phyloP scores from a whole-genome alignment of 1,284 basidiomycete genomes.

The Malassezia equina region DNA sequence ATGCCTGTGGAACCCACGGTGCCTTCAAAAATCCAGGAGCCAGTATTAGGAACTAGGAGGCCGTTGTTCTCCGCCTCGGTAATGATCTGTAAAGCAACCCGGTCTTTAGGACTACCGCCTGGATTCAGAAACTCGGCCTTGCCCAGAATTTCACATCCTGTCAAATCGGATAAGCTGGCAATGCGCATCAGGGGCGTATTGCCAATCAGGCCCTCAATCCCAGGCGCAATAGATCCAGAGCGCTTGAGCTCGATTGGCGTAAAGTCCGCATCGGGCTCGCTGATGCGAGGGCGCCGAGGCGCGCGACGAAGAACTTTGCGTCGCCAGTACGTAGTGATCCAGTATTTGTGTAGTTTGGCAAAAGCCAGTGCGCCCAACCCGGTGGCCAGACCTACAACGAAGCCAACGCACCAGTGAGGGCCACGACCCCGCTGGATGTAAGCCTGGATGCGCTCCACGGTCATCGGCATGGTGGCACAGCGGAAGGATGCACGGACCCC shows the following conservation, averaged over 20 bases:
- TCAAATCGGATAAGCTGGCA: constrained; percentile 73
- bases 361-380: constrained; percentile 21
- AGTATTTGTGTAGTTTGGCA: constrained; percentile 7
- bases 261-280: constrained; percentile 27
- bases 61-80: constrained; percentile 78
- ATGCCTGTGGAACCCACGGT: constrained; percentile 89
- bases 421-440: not conserved
- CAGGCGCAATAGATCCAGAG: constrained; percentile 5
- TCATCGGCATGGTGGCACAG: not conserved
- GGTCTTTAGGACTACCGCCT: constrained; percentile 92
- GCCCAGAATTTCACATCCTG: constrained; percentile 90
- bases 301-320: constrained; percentile 7
- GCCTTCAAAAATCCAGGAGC: constrained; percentile 91
- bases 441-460: not conserved
- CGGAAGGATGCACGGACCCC: not conserved
- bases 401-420: constrained; percentile 27
- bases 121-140: constrained; percentile 96
- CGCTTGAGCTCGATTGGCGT: constrained; percentile 7
- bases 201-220: constrained; percentile 42
- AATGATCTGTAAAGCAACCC: constrained; percentile 71
- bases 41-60: constrained; percentile 71
- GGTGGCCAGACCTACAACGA: constrained; percentile 32
- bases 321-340: not conserved
- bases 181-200: constrained; percentile 90
- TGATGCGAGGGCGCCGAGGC: constrained; percentile 21